These are phyloP conservation scores for Puccinia polysora DNA, from an alignment of 1,284 basidiomycete genomes.

Conservation along the genomic window DNA sequence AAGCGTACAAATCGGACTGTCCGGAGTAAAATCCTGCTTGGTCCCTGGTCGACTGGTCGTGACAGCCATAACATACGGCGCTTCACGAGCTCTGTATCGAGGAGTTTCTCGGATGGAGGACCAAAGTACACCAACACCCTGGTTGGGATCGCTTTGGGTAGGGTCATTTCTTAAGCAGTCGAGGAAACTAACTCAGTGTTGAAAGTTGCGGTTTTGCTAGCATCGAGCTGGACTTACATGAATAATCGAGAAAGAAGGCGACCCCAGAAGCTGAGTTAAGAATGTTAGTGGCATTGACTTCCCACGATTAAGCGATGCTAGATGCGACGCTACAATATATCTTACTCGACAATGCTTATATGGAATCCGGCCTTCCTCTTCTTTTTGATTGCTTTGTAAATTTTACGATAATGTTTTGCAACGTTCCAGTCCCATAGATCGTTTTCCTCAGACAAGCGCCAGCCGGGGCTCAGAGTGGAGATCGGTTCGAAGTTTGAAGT, in stretches of 20 bases:
- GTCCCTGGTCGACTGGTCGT: slow-evolving; percentile 20
- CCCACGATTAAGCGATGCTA: background rate
- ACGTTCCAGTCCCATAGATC: slow-evolving; percentile 32
- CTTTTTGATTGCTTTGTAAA: slow-evolving; percentile 19
- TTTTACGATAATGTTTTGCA: slow-evolving; percentile 16
- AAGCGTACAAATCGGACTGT: slow-evolving; percentile 9
- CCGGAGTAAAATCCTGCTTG: slow-evolving; percentile 21
- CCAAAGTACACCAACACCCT: slow-evolving; percentile 33
- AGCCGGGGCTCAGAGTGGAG: slow-evolving; percentile 13
- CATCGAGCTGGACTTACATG: slow-evolving; percentile 15
- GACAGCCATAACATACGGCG: slow-evolving; percentile 29
- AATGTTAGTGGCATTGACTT: background rate
- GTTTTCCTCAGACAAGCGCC: slow-evolving; percentile 27
- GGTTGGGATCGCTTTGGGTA: background rate
- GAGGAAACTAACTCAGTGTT: background rate
- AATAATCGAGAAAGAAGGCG: slow-evolving; percentile 25
- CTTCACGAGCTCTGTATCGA: slow-evolving; percentile 17
- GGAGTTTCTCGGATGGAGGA: slow-evolving; percentile 25
- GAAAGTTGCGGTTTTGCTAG: background rate
- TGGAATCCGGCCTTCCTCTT: slow-evolving; percentile 33
- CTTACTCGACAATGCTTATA: slow-evolving; percentile 40
- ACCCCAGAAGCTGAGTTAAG: slow-evolving; percentile 30
- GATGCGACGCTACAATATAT: too few species aligned
- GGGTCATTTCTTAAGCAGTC: slow-evolving; percentile 2
- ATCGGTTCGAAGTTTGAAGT: slow-evolving; percentile 31